Base-by-base conservation (phyloP, 192 early-diverging fungal genomes). In the Coemansia sp. region DNA sequence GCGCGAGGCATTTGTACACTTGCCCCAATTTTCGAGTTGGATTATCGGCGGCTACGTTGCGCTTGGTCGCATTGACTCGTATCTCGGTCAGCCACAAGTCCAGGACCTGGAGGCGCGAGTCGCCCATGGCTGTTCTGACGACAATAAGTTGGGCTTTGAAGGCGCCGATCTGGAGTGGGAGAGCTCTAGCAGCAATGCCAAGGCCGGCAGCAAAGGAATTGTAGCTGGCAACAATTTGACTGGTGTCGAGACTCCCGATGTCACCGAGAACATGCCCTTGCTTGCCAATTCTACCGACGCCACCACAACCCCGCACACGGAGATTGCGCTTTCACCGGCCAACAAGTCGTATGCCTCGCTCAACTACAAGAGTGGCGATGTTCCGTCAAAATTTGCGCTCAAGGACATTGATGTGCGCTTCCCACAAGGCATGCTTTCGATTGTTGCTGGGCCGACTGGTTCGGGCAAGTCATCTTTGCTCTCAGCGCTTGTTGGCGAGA, bases 401-500 rank as follows among this genome's bases (percentile, higher is more conserved):
- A 78, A 73, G 41, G 82, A 91, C 43, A 42, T 95, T 10, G 87
- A 86, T 60, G 57, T 94, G 27, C 76, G 72, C 18, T 92, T 97
- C 76, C 90, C 91, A 15, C 44, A 66, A 16, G 87, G 87, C 51
- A 86, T 88, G 27, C 84, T 95, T n/a, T 89, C 91, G n/a, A 80
- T 96, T n/a, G 75, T 97, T 41, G 88, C 90, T 60, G 96, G 96
- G 7, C 86, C 92, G 24, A 97, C 95, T n/a, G 97, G 95, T 5
- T 84, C 88, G 34, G 97, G 97, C 63, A 98, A 98, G 77, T 90
- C 91, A 6, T 90, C 89, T 12, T 68, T 98, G 61, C 77, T 97
- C 16, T 70, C 89, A 18, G 91, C 93, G 46, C 86, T 97, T 34
- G 75, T 97, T 15, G 94, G 94, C 42, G 95, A 97, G 79, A 92